Evolutionary conservation across 352 stramenopile species (phyloP).

Genomic region (Lagenidium giganteum): DNA sequence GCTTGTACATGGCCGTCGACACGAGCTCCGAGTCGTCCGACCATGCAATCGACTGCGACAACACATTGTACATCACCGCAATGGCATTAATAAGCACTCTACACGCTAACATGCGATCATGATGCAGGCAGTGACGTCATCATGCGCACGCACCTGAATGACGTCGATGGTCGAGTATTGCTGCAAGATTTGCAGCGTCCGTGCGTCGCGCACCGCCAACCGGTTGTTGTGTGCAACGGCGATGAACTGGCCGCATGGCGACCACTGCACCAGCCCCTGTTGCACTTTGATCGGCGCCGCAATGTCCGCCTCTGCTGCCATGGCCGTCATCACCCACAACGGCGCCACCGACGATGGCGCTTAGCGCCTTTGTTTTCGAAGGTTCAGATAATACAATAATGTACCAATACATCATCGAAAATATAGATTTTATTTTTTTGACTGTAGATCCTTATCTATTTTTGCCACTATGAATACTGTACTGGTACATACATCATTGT

Average conservation of each 20-base stretch:
- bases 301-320: conserved; percentile 27
- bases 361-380: too few species aligned
- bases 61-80: neutral
- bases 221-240: conserved; percentile 45
- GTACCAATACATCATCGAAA: too few species aligned
- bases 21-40: conserved; percentile 67
- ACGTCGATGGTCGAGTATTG: conserved; percentile 49
- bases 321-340: too few species aligned
- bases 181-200: conserved; percentile 56
- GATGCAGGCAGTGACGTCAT: neutral
- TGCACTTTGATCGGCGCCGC: conserved; percentile 46
- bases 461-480: too few species aligned
- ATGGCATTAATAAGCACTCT: neutral
- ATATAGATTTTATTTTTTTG: too few species aligned
- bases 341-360: too few species aligned
- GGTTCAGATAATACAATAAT: too few species aligned
- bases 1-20: conserved; percentile 57
- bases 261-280: conserved; percentile 63
- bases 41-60: conserved; percentile 31
- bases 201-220: conserved; percentile 45
- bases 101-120: neutral
- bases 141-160: conserved; percentile 26
- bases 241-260: conserved; percentile 50
- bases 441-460: too few species aligned
- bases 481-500: too few species aligned